phyloP scores from a whole-genome alignment of 1,139 yeast species.

The Debaryomycetaceae sp. region DNA sequence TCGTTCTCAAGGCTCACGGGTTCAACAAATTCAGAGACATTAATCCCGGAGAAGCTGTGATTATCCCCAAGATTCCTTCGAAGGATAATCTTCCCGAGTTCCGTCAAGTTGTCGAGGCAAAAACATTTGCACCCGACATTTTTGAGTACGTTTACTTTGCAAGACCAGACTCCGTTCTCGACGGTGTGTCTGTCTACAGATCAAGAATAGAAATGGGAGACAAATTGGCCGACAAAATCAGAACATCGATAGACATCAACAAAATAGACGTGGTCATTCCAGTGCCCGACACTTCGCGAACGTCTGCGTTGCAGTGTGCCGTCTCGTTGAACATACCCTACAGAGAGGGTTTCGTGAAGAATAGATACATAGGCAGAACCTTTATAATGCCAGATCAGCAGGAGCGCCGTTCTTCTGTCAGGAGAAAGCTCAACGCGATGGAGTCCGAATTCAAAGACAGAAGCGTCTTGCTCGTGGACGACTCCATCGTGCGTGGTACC shows the following conservation, averaged over 20 bases:
- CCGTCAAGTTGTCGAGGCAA: constrained; percentile 79
- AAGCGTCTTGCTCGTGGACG: constrained; percentile 91
- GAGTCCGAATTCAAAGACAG: constrained; percentile 83
- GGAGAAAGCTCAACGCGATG: constrained; percentile 96
- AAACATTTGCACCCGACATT: constrained; percentile 86
- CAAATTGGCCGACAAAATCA: constrained; percentile 74
- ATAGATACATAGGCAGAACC: constrained; percentile 95
- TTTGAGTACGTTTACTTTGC: constrained; percentile 98
- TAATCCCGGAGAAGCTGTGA: constrained; percentile 94
- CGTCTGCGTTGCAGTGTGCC: constrained; percentile 91
- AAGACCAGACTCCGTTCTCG: constrained; percentile 93
- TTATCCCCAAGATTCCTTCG: constrained; percentile 68
- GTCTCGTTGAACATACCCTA: constrained; percentile 76
- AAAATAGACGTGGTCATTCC: constrained; percentile 94
- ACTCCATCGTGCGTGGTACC: constrained; percentile 96
- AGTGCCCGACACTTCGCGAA: constrained; percentile 96
- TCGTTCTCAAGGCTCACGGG: constrained; percentile 92
- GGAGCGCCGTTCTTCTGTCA: constrained; percentile 89
- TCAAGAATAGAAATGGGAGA: constrained; percentile 94
- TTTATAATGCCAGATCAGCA: constrained; percentile 98
- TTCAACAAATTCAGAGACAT: constrained; percentile 77
- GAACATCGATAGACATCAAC: constrained; percentile 32
- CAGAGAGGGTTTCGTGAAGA: constrained; percentile 96
- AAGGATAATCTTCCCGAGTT: constrained; percentile 59
- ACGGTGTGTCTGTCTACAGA: constrained; percentile 91